phyloP scores from a whole-genome alignment of 1,139 yeast species.

The Geotrichum bryndzae region DNA sequence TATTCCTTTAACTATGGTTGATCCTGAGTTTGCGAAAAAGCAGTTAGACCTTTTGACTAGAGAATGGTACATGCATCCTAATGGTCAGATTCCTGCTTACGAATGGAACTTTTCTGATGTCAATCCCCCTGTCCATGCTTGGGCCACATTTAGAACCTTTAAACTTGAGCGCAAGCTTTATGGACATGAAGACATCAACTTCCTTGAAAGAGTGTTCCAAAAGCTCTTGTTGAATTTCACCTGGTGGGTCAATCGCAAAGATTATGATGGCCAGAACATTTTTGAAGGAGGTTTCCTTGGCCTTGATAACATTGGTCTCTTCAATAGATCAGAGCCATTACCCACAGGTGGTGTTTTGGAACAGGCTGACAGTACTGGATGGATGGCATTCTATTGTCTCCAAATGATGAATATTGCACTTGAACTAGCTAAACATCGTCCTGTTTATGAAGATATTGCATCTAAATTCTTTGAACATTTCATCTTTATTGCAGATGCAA shows the following conservation, averaged over 20 bases:
- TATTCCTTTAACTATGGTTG: slow-evolving; percentile 89
- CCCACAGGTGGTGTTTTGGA: slow-evolving; percentile 91
- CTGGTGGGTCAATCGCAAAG: slow-evolving; percentile 98
- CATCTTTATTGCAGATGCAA: slow-evolving; percentile 87
- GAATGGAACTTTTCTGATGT: slow-evolving; percentile 97
- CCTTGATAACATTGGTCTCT: slow-evolving; percentile 87
- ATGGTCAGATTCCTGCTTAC: slow-evolving; percentile 97
- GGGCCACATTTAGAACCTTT: slow-evolving; percentile 90
- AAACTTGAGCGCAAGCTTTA: slow-evolving; percentile 86
- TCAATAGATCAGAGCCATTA: slow-evolving; percentile 88
- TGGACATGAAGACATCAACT: slow-evolving; percentile 74
- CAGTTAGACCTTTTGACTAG: slow-evolving; percentile 83
- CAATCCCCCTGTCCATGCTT: slow-evolving; percentile 96
- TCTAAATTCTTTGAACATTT: slow-evolving; percentile 94
- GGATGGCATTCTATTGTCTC: slow-evolving; percentile 94
- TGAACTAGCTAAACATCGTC: slow-evolving; percentile 79
- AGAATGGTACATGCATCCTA: slow-evolving; percentile 98
- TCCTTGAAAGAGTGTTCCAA: slow-evolving; percentile 87
- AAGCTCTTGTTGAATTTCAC: slow-evolving; percentile 84
- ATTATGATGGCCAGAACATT: slow-evolving; percentile 78
- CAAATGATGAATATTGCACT: slow-evolving; percentile 93
- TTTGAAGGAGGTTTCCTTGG: slow-evolving; percentile 96
- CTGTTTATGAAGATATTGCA: slow-evolving; percentile 91
- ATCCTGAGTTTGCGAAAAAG: slow-evolving; percentile 87
- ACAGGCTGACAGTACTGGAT: slow-evolving; percentile 96